Conservation (phyloP, 2,329 filamentous ascomycete species). For the Clonostachys chloroleuca region DNA sequence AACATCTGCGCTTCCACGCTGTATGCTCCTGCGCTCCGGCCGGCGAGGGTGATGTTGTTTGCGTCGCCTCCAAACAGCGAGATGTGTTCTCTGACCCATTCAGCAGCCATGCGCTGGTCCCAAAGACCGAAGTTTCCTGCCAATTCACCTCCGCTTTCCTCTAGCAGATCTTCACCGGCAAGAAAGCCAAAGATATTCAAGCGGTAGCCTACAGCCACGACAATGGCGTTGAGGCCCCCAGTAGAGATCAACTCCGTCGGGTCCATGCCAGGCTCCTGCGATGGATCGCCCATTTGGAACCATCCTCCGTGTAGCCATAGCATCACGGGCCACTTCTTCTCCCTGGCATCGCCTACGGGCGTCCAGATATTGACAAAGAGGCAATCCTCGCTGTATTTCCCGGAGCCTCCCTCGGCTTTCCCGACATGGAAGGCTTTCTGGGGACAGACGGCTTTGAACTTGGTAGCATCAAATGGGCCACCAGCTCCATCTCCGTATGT, state of each 20-base stretch:
- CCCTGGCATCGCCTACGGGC: constrained; percentile 15
- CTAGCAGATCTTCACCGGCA: constrained; percentile 27
- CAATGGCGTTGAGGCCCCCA: constrained; percentile 27
- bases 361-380: constrained; percentile 41
- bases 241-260: constrained; percentile 34
- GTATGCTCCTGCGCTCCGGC: constrained; percentile 37
- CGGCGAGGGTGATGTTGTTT: constrained; percentile 36
- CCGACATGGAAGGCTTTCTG: constrained; percentile 24
- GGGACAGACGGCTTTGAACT: constrained; percentile 28
- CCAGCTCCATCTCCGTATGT: constrained; percentile 15
- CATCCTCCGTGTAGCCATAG: constrained; percentile 37
- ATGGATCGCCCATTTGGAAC: constrained; percentile 39
- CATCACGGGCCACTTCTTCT: constrained; percentile 21
- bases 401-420: constrained; percentile 13
- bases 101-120: constrained; percentile 43
- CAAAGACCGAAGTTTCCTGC: constrained; percentile 33
- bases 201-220: constrained; percentile 39
- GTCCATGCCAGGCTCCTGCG: constrained; percentile 33
- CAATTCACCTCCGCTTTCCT: constrained; percentile 10
- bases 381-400: constrained; percentile 34
- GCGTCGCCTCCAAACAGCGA: constrained; percentile 37
- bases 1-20: constrained; percentile 33
- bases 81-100: constrained; percentile 47
- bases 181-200: constrained; percentile 42
- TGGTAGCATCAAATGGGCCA: constrained; percentile 25